These are phyloP conservation scores for Cordyceps cateniannulata DNA, from an alignment of 2,329 filamentous ascomycete species.

Conservation along the genomic window DNA sequence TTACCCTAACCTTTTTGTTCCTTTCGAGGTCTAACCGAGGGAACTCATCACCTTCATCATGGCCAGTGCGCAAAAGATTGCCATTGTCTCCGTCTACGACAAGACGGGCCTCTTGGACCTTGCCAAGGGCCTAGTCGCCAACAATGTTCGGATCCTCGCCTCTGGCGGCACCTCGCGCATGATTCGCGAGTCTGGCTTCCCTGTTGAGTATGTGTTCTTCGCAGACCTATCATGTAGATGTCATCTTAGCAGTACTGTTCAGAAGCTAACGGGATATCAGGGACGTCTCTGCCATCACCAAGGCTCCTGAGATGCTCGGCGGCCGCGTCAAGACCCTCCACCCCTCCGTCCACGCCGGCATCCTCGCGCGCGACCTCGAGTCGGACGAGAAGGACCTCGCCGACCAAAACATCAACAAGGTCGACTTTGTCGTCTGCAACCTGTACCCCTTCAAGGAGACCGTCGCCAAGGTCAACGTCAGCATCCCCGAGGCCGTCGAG, in stretches of 20 bases:
- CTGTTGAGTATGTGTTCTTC: slow-evolving; percentile 67
- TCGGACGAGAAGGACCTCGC: slow-evolving; percentile 96
- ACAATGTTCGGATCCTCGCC: slow-evolving; percentile 87
- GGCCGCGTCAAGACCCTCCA: slow-evolving; percentile 87
- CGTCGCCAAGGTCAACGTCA: slow-evolving; percentile 93
- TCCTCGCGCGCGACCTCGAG: slow-evolving; percentile 87
- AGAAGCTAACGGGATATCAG: slow-evolving; percentile 36
- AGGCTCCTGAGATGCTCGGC: slow-evolving; percentile 93
- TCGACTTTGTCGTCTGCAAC: slow-evolving; percentile 96
- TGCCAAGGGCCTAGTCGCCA: slow-evolving; percentile 80
- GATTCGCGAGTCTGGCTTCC: slow-evolving; percentile 93
- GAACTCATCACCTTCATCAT: slow-evolving; percentile 18
- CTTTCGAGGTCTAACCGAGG: neutral
- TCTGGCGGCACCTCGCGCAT: slow-evolving; percentile 93
- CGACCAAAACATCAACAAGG: slow-evolving; percentile 90
- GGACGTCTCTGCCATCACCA: slow-evolving; percentile 95
- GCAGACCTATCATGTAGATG: neutral
- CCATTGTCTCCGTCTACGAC: slow-evolving; percentile 97
- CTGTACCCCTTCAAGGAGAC: slow-evolving; percentile 99
- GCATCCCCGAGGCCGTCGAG: slow-evolving; percentile 92
- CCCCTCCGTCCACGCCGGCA: slow-evolving; percentile 83
- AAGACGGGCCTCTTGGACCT: slow-evolving; percentile 94
- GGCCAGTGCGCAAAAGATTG: slow-evolving; percentile 51
- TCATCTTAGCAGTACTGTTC: neutral
- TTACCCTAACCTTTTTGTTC: neutral